Conservation (phyloP, 2,329 filamentous ascomycete genomes). For the Diaporthe citriasiana region DNA sequence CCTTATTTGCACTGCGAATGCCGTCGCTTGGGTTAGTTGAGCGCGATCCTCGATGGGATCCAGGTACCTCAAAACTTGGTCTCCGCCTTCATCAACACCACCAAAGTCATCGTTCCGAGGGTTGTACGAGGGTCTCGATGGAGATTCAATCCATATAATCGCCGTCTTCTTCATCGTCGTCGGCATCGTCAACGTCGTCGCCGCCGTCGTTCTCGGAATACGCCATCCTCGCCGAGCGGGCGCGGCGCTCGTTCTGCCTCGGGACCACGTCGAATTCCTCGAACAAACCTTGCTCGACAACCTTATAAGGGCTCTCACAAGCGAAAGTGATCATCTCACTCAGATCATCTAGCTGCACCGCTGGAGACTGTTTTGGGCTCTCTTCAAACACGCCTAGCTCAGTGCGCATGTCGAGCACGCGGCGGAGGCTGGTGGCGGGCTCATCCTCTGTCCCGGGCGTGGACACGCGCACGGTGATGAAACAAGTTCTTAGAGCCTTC, state of each 20-base stretch:
- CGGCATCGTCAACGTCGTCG: not conserved
- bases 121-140: too few relatives aligned
- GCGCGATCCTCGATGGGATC: not conserved
- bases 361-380: not conserved
- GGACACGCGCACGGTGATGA: constrained; percentile 45
- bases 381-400: not conserved
- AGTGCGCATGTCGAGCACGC: constrained; percentile 40
- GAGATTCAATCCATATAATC: not conserved
- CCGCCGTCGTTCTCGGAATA: not conserved
- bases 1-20: not conserved
- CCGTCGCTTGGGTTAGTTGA: not conserved
- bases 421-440: constrained; percentile 50
- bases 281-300: constrained; percentile 44
- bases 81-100: too few relatives aligned
- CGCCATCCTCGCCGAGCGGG: not conserved
- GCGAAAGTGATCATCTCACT: constrained; percentile 46
- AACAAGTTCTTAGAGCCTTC: constrained; percentile 42
- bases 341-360: constrained; percentile 40
- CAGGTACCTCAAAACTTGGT: too few relatives aligned
- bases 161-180: not conserved
- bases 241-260: not conserved
- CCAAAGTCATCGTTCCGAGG: too few relatives aligned
- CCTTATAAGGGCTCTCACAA: constrained; percentile 43
- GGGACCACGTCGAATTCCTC: constrained; percentile 30
- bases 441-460: constrained; percentile 39